A percentile compares a stretch with the other conserved stretches of the same genome.
These are phyloP conservation scores for Fonsecaea erecta DNA, from an alignment of 2,329 filamentous ascomycete genomes.

Conservation along the genomic window DNA sequence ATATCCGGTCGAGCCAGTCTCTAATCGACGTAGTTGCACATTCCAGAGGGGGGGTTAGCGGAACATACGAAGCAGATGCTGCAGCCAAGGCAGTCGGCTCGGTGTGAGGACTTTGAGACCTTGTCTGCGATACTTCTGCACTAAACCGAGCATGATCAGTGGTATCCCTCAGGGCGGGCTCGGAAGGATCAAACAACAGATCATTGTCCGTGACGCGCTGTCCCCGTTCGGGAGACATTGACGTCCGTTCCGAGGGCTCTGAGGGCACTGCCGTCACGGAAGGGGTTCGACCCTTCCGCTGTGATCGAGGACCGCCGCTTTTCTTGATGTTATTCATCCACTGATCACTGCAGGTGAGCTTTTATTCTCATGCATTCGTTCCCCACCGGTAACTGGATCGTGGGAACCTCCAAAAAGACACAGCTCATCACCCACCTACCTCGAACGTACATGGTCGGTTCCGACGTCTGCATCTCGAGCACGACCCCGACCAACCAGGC, in stretches of 20 bases:
- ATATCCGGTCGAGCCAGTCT: conserved; percentile 40
- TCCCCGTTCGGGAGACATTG: conserved; percentile 8
- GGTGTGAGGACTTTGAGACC: conserved; percentile 1
- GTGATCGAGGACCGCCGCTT: conserved; percentile 2
- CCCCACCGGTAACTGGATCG: background rate
- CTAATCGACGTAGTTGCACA: conserved; percentile 13
- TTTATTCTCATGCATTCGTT: background rate
- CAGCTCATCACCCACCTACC: conserved; percentile 14
- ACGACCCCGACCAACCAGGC: conserved; percentile 33
- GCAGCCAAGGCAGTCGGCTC: conserved; percentile 1
- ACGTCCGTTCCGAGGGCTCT: background rate
- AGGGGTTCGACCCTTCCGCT: conserved; percentile 6
- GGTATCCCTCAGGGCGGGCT: background rate
- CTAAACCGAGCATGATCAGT: background rate
- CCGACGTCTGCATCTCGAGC: conserved; percentile 36
- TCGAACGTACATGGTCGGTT: conserved; percentile 33
- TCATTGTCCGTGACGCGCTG: background rate
- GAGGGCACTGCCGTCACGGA: background rate
- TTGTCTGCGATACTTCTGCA: background rate
- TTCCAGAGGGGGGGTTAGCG: conserved; percentile 11
- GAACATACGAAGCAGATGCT: conserved; percentile 2
- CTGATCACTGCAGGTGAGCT: conserved; percentile 5
- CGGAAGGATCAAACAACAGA: background rate
- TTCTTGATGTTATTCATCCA: conserved; percentile 27
- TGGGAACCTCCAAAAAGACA: background rate